Evolutionary conservation across 2,329 filamentous ascomycete genomes (phyloP), one percentile per base, ranked within the genome.

Genomic region (Capronia coronata): DNA sequence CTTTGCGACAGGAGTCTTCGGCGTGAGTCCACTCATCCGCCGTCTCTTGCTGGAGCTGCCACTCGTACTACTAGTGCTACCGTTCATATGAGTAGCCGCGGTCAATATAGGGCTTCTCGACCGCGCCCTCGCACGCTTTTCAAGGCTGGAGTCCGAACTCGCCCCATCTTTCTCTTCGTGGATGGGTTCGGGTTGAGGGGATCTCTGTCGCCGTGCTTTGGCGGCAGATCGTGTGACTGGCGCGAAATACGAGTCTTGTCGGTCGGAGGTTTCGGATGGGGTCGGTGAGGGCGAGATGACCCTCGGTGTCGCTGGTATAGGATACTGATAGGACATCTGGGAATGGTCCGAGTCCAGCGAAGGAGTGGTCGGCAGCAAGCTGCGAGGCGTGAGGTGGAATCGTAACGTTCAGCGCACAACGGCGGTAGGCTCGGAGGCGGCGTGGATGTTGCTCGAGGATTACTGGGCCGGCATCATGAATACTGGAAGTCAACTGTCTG

Each of bases 241-340:
- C 8, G 82, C 85, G 57, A 80, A 81, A 68, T 94, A 83, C 54
- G 77, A 76, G 64, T 83, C 77, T 58, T 75, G 75, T 56, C 55
- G 62, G 35, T 75, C 71, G 55, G 74, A 74, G 25, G 65, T 66
- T 49, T 83, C 80, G 18, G 80, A 83, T 1, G 81, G 81, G 1
- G 85, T 84, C 34, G 90, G 89, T 48, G 88, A 93, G 34, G 90
- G 89, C 10, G 88, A 94, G 60, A 93, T 94, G 60, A 96, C 86
- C 63, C 88, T 84, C 62, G 89, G 89, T 49, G 85, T 93, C 49
- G 78, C 78, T 49, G 90, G 89, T 50, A 93, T 74, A 59, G 74
- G 72, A 56, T 78, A 72, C 61, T 72, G 71, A 41, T 65, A 64
- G 18, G 72, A 70, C 65, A 77, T 77, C 38, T 43, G 34, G 37